Evolutionary conservation across 2,329 filamentous ascomycete species (phyloP).

Genomic region (Fusarium denticulatum): DNA sequence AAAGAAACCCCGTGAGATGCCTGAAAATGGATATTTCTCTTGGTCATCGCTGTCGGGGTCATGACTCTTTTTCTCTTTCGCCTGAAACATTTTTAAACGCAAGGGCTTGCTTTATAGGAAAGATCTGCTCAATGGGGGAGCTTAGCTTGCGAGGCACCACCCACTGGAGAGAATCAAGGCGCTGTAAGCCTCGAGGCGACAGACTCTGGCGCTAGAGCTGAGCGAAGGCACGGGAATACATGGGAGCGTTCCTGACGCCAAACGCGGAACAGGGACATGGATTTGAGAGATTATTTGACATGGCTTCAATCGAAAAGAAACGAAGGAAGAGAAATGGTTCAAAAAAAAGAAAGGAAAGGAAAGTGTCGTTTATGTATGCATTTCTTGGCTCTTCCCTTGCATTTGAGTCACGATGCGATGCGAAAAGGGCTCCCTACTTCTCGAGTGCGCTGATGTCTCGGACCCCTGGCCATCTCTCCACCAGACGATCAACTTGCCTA

Average conservation of each 20-base stretch:
- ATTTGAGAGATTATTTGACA: neutral
- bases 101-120: neutral
- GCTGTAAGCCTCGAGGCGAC: neutral
- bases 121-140: neutral
- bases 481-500: too few relatives aligned
- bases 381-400: neutral
- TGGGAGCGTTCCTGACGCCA: neutral
- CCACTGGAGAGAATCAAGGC: neutral
- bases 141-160: neutral
- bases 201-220: neutral
- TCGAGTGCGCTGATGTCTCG: slow-evolving; percentile 28
- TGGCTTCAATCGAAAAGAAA: neutral
- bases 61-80: neutral
- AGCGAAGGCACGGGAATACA: neutral
- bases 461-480: slow-evolving; percentile 2
- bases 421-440: slow-evolving; percentile 11
- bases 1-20: neutral
- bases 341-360: neutral
- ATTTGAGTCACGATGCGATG: neutral
- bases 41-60: neutral
- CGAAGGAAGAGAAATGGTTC: neutral
- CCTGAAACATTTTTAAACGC: neutral
- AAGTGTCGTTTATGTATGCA: neutral
- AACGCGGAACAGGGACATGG: slow-evolving; percentile 1
- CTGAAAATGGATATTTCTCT: neutral